Conservation (phyloP, 257 asterid genomes). For the Striga asiatica region DNA sequence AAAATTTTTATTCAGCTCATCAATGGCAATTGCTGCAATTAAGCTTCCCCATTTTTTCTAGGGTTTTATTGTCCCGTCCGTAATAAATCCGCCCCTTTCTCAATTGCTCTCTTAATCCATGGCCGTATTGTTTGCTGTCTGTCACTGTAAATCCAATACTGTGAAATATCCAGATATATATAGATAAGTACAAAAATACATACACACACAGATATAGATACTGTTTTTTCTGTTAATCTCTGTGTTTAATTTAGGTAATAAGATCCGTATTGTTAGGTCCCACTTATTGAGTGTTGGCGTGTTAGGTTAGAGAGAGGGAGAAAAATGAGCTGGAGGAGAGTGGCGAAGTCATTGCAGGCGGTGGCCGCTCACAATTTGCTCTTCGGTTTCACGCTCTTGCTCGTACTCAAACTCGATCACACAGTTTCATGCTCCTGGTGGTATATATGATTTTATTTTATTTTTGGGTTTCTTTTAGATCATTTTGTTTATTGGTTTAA, state of each 20-base stretch:
- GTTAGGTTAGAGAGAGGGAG: slow-evolving; percentile 15
- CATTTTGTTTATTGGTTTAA: not conserved
- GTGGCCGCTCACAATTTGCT: slow-evolving; percentile 69
- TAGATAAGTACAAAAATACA: not conserved
- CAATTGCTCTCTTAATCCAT: not conserved
- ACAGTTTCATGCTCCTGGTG: slow-evolving; percentile 69
- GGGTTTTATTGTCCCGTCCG: not conserved
- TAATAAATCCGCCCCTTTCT: not conserved
- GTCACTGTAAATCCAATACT: not conserved
- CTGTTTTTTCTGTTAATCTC: not conserved
- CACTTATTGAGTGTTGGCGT: slow-evolving; percentile 10
- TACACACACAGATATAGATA: not conserved
- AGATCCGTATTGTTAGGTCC: not conserved
- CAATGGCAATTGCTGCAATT: not conserved
- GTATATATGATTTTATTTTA: slow-evolving; percentile 42
- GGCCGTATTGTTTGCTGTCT: not conserved
- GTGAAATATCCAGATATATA: not conserved
- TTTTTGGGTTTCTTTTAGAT: not conserved
- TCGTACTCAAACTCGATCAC: slow-evolving; percentile 83
- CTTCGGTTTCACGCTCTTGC: slow-evolving; percentile 56
- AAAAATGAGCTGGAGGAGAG: slow-evolving; percentile 94
- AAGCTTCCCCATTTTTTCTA: not conserved
- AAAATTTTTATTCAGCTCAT: too few species aligned
- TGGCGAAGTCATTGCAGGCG: slow-evolving; percentile 70
- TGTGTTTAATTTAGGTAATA: not conserved